A percentile compares a stretch with the other conserved stretches of the same genome.
Conservation (phyloP, 106 monocot genomes). For the Dendrobium chrysotoxum region DNA sequence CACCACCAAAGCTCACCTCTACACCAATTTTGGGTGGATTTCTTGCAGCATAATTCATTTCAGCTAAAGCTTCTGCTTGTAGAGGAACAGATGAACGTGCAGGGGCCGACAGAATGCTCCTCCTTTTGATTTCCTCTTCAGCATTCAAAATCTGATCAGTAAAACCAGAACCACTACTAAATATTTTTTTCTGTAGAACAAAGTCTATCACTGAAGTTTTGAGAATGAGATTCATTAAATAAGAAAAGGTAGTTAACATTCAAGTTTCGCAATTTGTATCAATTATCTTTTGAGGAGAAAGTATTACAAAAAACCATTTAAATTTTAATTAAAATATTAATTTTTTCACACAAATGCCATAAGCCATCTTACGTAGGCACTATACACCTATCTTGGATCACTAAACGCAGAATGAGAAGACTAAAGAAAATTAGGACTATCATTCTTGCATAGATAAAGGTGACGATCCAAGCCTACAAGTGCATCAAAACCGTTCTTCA, state of each 20-base stretch:
- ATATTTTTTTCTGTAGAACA: not conserved
- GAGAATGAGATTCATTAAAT: not conserved
- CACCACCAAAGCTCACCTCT: slow-evolving; percentile 64
- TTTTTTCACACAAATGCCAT: too few relatives aligned
- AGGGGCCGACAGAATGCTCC: slow-evolving; percentile 27
- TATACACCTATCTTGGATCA: too few relatives aligned
- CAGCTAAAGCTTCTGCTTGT: slow-evolving; percentile 34
- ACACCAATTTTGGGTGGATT: slow-evolving; percentile 39
- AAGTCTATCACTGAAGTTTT: not conserved
- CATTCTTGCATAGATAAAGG: too few relatives aligned
- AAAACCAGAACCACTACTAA: not conserved
- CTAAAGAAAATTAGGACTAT: too few relatives aligned
- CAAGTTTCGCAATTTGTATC: too few relatives aligned
- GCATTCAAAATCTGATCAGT: slow-evolving; percentile 65
- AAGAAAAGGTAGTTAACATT: not conserved
- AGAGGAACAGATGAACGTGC: slow-evolving; percentile 19
- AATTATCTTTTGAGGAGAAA: too few relatives aligned
- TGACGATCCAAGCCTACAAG: too few relatives aligned
- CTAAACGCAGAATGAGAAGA: too few relatives aligned
- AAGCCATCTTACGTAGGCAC: too few relatives aligned
- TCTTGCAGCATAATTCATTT: slow-evolving; percentile 34
- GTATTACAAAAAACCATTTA: too few relatives aligned
- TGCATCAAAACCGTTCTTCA: too few relatives aligned
- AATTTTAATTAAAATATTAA: too few relatives aligned
- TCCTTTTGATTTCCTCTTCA: slow-evolving; percentile 79